A percentile compares a stretch with the other conserved stretches of the same genome.
Conservation (phyloP, 352 stramenopile species). For the Pythium periplocum region DNA sequence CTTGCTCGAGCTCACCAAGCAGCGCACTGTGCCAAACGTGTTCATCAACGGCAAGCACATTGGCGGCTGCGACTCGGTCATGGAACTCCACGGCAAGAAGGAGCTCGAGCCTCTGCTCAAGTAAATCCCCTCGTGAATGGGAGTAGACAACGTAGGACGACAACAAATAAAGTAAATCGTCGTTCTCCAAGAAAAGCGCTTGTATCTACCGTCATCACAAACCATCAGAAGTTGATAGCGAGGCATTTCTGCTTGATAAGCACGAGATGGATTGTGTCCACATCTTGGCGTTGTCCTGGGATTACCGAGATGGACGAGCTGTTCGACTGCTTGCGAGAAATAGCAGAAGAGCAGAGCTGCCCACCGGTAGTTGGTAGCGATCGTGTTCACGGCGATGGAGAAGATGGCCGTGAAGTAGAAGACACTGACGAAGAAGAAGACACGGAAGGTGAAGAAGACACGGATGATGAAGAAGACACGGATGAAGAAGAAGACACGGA, state of each 20-base stretch:
- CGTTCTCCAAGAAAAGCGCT: not conserved
- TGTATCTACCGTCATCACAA: not conserved
- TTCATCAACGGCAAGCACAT: conserved; percentile 97
- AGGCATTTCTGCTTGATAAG: not conserved
- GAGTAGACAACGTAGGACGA: not conserved
- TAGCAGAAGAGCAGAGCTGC: no score
- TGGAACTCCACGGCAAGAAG: conserved; percentile 44
- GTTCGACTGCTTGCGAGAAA: no score
- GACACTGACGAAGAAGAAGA: not conserved
- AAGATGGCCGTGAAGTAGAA: not conserved
- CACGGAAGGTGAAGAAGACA: not conserved
- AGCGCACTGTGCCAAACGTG: conserved; percentile 97
- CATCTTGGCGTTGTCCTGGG: no score
- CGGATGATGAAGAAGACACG: not conserved
- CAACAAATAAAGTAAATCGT: conserved; percentile 1
- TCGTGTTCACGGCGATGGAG: not conserved
- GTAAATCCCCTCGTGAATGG: conserved; percentile 15
- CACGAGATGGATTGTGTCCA: not conserved
- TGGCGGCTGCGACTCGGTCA: conserved; percentile 88
- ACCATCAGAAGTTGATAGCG: not conserved
- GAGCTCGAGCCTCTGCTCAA: conserved; percentile 55
- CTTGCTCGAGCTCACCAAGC: conserved; percentile 89
- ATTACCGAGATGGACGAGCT: no score
- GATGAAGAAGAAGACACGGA: not conserved
- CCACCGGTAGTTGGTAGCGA: not conserved